Evolutionary conservation across 306 rosid species (phyloP).

Genomic region (Biancaea sappan): DNA sequence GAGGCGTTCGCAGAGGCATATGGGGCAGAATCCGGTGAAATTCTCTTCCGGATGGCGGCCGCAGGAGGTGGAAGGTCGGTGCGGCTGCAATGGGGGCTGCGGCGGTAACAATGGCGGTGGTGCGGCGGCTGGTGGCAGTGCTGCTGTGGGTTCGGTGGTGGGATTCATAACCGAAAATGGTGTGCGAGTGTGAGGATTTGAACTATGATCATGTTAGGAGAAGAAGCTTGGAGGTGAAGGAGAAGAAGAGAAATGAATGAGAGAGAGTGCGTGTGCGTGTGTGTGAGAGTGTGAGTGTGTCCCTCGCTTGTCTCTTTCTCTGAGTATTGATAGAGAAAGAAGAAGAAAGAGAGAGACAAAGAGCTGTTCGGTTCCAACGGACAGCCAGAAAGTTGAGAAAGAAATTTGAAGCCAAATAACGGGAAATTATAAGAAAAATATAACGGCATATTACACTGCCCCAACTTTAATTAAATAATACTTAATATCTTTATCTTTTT

Average conservation of each 20-base stretch:
- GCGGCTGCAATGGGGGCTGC: constrained; percentile 55
- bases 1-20: constrained; percentile 87
- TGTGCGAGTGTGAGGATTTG: constrained; percentile 30
- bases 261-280: not conserved
- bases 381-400: constrained; percentile 35
- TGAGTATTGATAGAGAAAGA: not conserved
- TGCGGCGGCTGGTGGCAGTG: constrained; percentile 44
- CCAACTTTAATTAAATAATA: no score
- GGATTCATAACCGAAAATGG: constrained; percentile 82
- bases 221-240: constrained; percentile 18
- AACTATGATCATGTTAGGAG: constrained; percentile 59
- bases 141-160: constrained; percentile 51
- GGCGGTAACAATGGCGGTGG: constrained; percentile 47
- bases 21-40: constrained; percentile 79
- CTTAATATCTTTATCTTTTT: no score
- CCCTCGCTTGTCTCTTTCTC: not conserved
- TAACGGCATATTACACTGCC: no score
- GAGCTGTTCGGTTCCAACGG: constrained; percentile 52
- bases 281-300: not conserved
- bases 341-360: not conserved
- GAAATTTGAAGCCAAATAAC: not conserved
- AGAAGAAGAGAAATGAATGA: not conserved
- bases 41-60: constrained; percentile 69
- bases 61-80: constrained; percentile 65
- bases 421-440: constrained; percentile 17